Conservation (phyloP, 305 asterid species). For the Solanum hybrid region DNA sequence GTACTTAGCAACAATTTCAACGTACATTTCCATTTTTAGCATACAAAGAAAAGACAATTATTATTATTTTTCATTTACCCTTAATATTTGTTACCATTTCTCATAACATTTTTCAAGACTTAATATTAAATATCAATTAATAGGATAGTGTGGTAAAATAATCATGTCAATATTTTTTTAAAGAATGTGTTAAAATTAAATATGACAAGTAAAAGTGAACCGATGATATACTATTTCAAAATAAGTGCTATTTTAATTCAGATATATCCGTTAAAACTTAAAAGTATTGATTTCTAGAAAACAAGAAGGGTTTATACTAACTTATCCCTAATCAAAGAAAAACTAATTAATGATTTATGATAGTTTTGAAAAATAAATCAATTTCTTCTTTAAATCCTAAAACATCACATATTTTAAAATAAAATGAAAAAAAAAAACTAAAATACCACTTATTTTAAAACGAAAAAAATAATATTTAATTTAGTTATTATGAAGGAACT, state of each 20-base stretch:
- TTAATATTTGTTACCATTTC: neutral
- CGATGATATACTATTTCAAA: neutral
- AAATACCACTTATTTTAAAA: neutral
- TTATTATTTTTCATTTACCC: too few relatives aligned
- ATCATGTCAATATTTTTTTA: neutral
- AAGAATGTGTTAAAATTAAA: neutral
- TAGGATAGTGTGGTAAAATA: neutral
- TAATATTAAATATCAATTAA: neutral
- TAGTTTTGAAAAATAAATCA: neutral
- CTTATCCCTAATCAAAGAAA: neutral
- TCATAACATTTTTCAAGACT: neutral
- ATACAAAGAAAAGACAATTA: neutral
- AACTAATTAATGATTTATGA: neutral
- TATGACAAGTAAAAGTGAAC: neutral
- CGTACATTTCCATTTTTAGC: neutral
- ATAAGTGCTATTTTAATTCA: neutral
- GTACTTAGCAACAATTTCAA: neutral
- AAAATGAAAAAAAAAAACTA: neutral
- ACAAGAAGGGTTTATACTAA: neutral
- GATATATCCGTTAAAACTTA: neutral
- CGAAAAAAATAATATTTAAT: neutral
- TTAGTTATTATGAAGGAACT: conserved; percentile 5
- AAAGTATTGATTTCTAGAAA: neutral
- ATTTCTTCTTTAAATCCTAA: neutral
- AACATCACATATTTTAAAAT: neutral